phyloP scores from a whole-genome alignment of 805 yeast species.

The Wickerhamomyces chambardii region DNA sequence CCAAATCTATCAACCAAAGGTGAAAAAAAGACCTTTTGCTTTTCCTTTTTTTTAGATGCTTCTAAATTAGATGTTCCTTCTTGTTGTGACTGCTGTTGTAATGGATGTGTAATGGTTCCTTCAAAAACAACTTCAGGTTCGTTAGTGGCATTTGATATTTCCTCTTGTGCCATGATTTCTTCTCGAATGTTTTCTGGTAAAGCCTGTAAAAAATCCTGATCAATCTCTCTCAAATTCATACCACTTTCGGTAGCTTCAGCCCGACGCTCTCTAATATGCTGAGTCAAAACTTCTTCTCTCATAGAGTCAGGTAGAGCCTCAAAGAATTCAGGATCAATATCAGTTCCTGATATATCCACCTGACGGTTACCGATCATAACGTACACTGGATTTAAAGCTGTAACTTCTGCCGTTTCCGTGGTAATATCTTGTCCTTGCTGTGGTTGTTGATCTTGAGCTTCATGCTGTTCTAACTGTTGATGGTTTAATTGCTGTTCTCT shows the following conservation, averaged over 20 bases:
- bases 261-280: constrained; percentile 71
- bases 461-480: constrained; percentile 17
- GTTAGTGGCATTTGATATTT: constrained; percentile 31
- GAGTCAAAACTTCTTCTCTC: constrained; percentile 86
- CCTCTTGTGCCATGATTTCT: constrained; percentile 52
- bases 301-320: constrained; percentile 88
- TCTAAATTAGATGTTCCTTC: constrained; percentile 3
- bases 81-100: not conserved
- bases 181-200: constrained; percentile 60
- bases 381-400: constrained; percentile 41
- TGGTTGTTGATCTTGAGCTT: too few relatives aligned
- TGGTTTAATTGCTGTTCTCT: constrained; percentile 11
- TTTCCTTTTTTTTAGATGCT: constrained; percentile 16
- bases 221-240: constrained; percentile 52
- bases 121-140: not conserved
- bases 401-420: constrained; percentile 7
- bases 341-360: constrained; percentile 84
- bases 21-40: constrained; percentile 37
- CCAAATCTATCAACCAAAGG: constrained; percentile 74
- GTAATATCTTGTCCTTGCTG: too few relatives aligned
- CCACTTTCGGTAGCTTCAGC: constrained; percentile 40
- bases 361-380: constrained; percentile 69
- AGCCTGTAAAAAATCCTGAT: constrained; percentile 73
- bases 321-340: constrained; percentile 84
- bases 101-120: too few relatives aligned